Evolutionary conservation across 2,329 filamentous ascomycete genomes (phyloP).

Genomic region (Xylariales sp.): DNA sequence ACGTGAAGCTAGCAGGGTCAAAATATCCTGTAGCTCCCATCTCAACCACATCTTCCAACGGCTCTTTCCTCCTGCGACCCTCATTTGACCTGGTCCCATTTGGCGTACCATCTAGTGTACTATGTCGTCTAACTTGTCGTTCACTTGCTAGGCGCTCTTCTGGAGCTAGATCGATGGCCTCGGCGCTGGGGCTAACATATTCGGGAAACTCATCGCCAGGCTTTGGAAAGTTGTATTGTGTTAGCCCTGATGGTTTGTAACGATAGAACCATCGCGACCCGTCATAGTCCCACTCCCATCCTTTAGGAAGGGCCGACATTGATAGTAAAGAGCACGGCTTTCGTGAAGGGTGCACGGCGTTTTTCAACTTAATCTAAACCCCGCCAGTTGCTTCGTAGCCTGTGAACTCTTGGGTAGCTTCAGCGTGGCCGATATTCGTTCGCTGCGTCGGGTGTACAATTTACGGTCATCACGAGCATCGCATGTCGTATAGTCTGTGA

Average conservation of each 20-base stretch:
- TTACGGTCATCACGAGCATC: no score
- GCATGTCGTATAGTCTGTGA: no score
- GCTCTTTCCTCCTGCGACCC: constrained; percentile 15
- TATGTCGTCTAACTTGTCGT: constrained; percentile 39
- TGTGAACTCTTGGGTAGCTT: no score
- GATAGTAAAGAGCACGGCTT: neutral
- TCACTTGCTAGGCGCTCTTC: constrained; percentile 50
- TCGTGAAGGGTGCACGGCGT: neutral
- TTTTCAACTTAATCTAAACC: no score
- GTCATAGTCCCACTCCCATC: constrained; percentile 56
- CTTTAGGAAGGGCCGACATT: constrained; percentile 43
- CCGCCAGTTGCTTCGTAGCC: no score
- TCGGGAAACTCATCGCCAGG: constrained; percentile 56
- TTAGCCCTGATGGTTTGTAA: constrained; percentile 48
- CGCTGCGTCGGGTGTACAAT: no score
- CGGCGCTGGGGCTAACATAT: constrained; percentile 34
- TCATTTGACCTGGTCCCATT: constrained; percentile 15
- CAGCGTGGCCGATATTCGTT: no score
- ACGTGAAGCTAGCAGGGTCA: constrained; percentile 50
- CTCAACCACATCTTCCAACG: constrained; percentile 23
- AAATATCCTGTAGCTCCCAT: constrained; percentile 36
- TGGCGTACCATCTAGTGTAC: constrained; percentile 13
- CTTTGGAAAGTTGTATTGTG: constrained; percentile 53
- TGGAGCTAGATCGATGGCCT: constrained; percentile 39
- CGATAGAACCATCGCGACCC: constrained; percentile 54